Conservation (phyloP, 164 flowering plant genomes). For the Aristolochia fimbriata region DNA sequence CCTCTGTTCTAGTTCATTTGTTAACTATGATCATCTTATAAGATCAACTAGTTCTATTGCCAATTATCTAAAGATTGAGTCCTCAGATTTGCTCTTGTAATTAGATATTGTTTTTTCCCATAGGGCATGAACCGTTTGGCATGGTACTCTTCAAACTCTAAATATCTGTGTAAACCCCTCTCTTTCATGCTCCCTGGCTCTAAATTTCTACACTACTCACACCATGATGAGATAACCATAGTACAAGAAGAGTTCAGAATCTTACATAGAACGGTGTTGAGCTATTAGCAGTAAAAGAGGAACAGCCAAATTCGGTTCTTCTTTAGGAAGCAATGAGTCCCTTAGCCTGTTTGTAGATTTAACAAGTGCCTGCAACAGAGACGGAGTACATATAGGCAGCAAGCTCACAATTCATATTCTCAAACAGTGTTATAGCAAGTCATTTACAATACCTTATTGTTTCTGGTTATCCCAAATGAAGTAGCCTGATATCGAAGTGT, state of each 20-base stretch:
- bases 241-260: constrained; percentile 9
- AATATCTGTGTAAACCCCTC: too few relatives aligned
- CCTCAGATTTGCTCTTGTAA: too few relatives aligned
- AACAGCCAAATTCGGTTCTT: constrained; percentile 86
- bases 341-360: constrained; percentile 85
- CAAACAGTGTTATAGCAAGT: too few relatives aligned
- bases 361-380: constrained; percentile 57
- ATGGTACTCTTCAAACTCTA: too few relatives aligned
- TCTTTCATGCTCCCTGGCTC: too few relatives aligned
- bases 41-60: too few relatives aligned
- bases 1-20: too few relatives aligned
- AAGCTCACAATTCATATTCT: neutral
- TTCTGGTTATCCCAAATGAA: constrained; percentile 80
- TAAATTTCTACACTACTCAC: neutral
- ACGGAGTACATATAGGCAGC: neutral
- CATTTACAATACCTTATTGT: constrained; percentile 61
- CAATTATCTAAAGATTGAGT: too few relatives aligned
- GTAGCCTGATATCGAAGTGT: constrained; percentile 95
- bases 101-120: too few relatives aligned
- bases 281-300: constrained; percentile 91
- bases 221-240: neutral
- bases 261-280: constrained; percentile 93
- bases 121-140: too few relatives aligned
- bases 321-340: constrained; percentile 87
- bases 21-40: too few relatives aligned